Base-by-base conservation (phyloP, 2,329 filamentous ascomycete genomes). In the Hymenoscyphus albidus region DNA sequence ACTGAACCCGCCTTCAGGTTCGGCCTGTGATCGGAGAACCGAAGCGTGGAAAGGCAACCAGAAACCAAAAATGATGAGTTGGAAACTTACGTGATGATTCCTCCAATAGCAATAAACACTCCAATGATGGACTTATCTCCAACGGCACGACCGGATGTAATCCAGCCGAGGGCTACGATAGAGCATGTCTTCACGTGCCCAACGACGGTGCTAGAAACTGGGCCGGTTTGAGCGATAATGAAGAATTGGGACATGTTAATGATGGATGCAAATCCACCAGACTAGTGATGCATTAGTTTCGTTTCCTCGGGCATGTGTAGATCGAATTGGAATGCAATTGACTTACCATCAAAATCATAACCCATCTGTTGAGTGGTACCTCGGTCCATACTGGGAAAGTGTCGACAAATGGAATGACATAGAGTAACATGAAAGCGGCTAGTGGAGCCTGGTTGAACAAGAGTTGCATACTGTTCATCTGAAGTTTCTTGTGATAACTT, bases 391-490 rank as follows among this genome's bases (percentile, higher is more conserved):
- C 78, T 2, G 87, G 86, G 70, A 88, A 85, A 16, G 80, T 83
- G 70, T 91, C 88, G 22, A 85, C 78, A 70, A 89, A 88, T 0
- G 87, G 87, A 66, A 89, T 88, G 42, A 84, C 81, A 70, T 88
- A 89, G 35, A 89, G 80, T 61, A 90, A 80, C 68, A 89, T 75
- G 65, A 88, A 80, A 1, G 84, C 82, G 27, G 86, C 85, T 1
- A 88, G 78, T 1, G 87, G 86, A 1, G 87, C 85, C 75, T 90
- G 87, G 75, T 88, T 89, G 77, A 85, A 85, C 12, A 91, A 80
- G 39, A 91, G 78, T 77, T 90, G 88, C 82, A 88, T 87, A 76
- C 86, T 89, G 68, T 82, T 84, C 78, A 89, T 85, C 66, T 86
- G 81, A 27, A 89, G 80, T 75, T 85, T 88, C 67, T 84, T 82